Percentiles rank a stretch among this genome's conserved stretches.
phyloP scores from a whole-genome alignment of 352 stramenopile species.

The Globisporangium cystogenes region DNA sequence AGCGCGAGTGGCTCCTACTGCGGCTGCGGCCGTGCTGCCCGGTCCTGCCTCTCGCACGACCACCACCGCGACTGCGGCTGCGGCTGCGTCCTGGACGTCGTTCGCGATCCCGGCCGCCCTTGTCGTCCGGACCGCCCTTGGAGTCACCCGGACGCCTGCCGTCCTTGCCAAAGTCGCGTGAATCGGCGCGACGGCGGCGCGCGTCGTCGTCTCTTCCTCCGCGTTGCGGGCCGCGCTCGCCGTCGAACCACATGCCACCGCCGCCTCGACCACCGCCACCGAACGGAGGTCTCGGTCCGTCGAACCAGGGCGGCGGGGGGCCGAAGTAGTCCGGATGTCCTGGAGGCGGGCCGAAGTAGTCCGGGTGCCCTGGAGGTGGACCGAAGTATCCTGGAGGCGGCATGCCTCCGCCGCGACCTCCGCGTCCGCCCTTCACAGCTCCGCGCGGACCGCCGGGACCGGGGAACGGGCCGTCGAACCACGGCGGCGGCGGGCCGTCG shows the following conservation, averaged over 20 bases:
- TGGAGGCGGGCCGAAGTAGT: conserved; percentile 69
- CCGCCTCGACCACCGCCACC: conserved; percentile 30
- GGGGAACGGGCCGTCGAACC: conserved; percentile 77
- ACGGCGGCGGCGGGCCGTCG: conserved; percentile 59
- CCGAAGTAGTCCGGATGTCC: conserved; percentile 78
- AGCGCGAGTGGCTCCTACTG: conserved; percentile 43
- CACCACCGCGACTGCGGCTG: conserved; percentile 25
- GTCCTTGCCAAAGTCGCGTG: conserved; percentile 31
- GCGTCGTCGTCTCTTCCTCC: conserved; percentile 40
- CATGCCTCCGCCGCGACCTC: conserved; percentile 38
- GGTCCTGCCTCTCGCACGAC: conserved; percentile 9
- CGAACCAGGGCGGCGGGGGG: conserved; percentile 62
- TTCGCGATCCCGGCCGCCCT: conserved; percentile 6
- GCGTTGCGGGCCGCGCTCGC: conserved; percentile 25
- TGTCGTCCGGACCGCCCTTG: conserved; percentile 19
- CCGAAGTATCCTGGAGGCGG: conserved; percentile 68
- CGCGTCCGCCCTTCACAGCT: conserved; percentile 37
- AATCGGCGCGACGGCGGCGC: conserved; percentile 36
- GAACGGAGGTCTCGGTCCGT: conserved; percentile 50
- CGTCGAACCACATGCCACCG: conserved; percentile 38
- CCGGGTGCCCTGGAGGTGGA: conserved; percentile 37
- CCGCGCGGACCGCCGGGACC: conserved; percentile 20
- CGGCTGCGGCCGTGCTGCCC: conserved; percentile 30
- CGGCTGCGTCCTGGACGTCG: conserved; percentile 30
- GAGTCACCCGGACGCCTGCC: conserved; percentile 11